Conservation (phyloP, 768 basidiomycete genomes). For the Boletus rubescentipes region DNA sequence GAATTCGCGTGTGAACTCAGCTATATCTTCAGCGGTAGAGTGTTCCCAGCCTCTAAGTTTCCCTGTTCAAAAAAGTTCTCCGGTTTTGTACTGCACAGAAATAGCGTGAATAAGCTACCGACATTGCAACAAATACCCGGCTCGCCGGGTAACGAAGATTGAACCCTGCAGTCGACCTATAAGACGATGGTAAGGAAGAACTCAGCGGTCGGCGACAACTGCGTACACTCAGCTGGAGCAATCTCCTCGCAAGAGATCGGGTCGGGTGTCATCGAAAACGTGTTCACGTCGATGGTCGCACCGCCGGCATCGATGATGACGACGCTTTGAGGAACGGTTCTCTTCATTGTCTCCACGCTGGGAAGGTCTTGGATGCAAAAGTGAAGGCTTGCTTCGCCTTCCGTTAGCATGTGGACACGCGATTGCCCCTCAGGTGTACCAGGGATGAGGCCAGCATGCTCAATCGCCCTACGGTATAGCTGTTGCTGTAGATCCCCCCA, state of each 20-base stretch:
- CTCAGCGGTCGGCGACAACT: not conserved
- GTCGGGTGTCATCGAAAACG: conserved; percentile 27
- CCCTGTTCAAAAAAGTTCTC: too few species aligned
- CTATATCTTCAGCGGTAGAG: not conserved
- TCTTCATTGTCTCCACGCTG: not conserved
- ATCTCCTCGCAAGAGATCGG: conserved; percentile 34
- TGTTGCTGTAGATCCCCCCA: conserved; percentile 17
- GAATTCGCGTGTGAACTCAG: not conserved
- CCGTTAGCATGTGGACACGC: conserved; percentile 3
- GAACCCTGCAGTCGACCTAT: conserved; percentile 47
- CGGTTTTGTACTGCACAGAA: too few species aligned
- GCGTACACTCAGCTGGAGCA: conserved; percentile 28
- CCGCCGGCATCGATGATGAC: conserved; percentile 26
- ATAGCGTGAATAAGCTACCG: not conserved
- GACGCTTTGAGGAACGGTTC: conserved; percentile 28
- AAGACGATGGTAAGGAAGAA: not conserved
- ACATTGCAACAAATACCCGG: conserved; percentile 37
- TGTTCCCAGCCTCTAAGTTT: not conserved
- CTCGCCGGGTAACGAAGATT: conserved; percentile 44
- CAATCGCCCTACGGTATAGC: conserved; percentile 21
- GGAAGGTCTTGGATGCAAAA: conserved; percentile 35
- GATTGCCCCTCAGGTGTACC: conserved; percentile 7
- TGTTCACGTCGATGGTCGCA: conserved; percentile 37
- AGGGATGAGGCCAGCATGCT: conserved; percentile 22
- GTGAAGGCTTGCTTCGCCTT: conserved; percentile 20